Evolutionary conservation across 129 eudicot genomes (phyloP).

Genomic region (Lonicera japonica): DNA sequence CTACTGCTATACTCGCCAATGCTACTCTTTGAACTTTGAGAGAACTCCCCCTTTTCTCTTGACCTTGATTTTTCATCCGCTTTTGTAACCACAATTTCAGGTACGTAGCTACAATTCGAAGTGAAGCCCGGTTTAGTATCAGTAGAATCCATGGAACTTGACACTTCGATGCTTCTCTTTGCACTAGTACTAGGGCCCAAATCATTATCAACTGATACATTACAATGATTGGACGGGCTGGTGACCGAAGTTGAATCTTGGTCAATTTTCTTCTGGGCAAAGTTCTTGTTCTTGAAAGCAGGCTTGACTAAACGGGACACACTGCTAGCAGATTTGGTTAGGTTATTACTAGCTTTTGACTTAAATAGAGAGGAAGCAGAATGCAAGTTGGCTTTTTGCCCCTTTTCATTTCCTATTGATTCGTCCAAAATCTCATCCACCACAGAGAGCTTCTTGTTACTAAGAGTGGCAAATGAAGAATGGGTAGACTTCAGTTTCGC

Average conservation of each 20-base stretch:
- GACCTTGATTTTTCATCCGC: constrained; percentile 37
- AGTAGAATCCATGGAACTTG: constrained; percentile 17
- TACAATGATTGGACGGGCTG: constrained; percentile 8
- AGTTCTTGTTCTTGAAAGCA: constrained; percentile 28
- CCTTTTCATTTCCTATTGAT: constrained; percentile 13
- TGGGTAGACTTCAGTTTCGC: constrained; percentile 27
- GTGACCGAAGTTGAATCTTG: constrained; percentile 12
- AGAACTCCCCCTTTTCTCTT: constrained; percentile 64
- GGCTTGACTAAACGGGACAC: constrained; percentile 21
- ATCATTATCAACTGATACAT: constrained; percentile 5
- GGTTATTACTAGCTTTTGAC: constrained; percentile 5
- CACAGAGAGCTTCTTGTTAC: constrained; percentile 35
- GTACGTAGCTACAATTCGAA: constrained; percentile 9
- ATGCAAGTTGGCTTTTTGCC: constrained; percentile 12
- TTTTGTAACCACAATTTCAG: constrained; percentile 19
- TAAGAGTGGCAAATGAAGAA: constrained; percentile 30
- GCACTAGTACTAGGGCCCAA: constrained; percentile 7
- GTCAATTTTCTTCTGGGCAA: constrained; percentile 34
- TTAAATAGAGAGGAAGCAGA: constrained; percentile 6
- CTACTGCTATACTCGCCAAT: constrained; percentile 71
- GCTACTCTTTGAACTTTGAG: constrained; percentile 90
- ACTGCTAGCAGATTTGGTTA: constrained; percentile 10
- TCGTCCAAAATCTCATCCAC: constrained; percentile 29
- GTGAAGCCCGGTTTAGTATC: constrained; percentile 12
- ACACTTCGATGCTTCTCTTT: constrained; percentile 11